Evolutionary conservation across 345 rosid genomes (phyloP).

Genomic region (Eucalyptus marginata): DNA sequence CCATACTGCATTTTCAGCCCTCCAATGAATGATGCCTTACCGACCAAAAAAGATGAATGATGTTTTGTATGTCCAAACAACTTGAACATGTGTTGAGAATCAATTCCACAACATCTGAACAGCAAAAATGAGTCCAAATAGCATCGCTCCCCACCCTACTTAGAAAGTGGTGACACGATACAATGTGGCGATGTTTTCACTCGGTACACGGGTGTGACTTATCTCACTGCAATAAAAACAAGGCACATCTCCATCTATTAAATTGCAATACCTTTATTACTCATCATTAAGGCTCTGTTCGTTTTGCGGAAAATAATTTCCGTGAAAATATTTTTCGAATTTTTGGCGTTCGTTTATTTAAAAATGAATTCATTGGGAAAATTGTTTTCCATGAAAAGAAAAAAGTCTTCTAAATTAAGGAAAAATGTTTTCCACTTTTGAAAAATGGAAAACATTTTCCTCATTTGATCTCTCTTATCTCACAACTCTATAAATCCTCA

Average conservation of each 20-base stretch:
- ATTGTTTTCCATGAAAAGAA: no score
- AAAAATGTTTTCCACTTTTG: no score
- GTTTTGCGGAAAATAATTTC: no score
- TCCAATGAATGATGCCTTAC: background rate
- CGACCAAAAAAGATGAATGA: no score
- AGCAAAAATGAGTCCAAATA: background rate
- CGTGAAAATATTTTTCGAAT: no score
- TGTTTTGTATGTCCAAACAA: background rate
- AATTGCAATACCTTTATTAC: background rate
- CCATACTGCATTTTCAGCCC: background rate
- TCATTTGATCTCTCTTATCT: no score
- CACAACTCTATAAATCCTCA: no score
- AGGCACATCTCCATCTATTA: background rate
- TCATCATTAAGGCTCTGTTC: background rate
- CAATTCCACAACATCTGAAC: background rate
- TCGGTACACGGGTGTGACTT: background rate
- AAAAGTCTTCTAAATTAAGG: no score
- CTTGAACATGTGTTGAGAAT: background rate
- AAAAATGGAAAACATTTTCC: no score
- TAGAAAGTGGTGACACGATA: background rate
- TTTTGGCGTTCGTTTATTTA: no score
- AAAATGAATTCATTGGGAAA: no score
- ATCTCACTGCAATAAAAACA: background rate
- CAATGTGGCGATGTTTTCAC: background rate
- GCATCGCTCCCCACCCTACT: background rate